Conservation (phyloP, 495 filamentous ascomycete species). For the Immersiella caudata region DNA sequence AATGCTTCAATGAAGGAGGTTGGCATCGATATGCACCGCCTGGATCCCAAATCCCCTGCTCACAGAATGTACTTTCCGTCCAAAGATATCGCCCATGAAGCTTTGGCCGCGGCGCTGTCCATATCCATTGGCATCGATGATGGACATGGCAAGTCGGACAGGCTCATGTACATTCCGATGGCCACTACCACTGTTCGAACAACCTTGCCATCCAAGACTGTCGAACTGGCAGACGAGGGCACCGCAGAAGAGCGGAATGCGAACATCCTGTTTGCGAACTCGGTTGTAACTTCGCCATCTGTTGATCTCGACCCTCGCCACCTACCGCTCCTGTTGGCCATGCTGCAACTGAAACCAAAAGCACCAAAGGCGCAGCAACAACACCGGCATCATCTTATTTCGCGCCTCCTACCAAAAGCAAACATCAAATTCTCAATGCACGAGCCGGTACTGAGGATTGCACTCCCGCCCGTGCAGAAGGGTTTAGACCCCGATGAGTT, state of each 20-base stretch:
- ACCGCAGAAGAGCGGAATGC: conserved; percentile 86
- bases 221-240: conserved; percentile 73
- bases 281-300: conserved; percentile 94
- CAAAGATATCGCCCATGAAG: conserved; percentile 92
- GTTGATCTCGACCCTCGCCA: conserved; percentile 94
- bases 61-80: conserved; percentile 99
- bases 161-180: conserved; percentile 95
- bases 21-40: conserved; percentile 86
- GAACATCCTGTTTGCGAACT: conserved; percentile 94
- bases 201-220: conserved; percentile 91
- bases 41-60: conserved; percentile 90
- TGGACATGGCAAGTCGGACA: conserved; percentile 78
- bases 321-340: conserved; percentile 79
- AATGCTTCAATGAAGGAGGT: conserved; percentile 95
- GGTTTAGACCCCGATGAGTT: conserved; percentile 76
- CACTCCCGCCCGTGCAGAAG: conserved; percentile 67
- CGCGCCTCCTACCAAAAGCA: conserved; percentile 90
- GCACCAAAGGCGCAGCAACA: conserved; percentile 48
- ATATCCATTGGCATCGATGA: conserved; percentile 91
- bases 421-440: conserved; percentile 94
- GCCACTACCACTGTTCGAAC: conserved; percentile 94
- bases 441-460: conserved; percentile 88
- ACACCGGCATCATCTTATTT: conserved; percentile 70
- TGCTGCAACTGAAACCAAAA: conserved; percentile 63
- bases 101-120: conserved; percentile 86